These are phyloP conservation scores for Vitis hybrid DNA, from an alignment of 177 flowering plant species.

Conservation along the genomic window DNA sequence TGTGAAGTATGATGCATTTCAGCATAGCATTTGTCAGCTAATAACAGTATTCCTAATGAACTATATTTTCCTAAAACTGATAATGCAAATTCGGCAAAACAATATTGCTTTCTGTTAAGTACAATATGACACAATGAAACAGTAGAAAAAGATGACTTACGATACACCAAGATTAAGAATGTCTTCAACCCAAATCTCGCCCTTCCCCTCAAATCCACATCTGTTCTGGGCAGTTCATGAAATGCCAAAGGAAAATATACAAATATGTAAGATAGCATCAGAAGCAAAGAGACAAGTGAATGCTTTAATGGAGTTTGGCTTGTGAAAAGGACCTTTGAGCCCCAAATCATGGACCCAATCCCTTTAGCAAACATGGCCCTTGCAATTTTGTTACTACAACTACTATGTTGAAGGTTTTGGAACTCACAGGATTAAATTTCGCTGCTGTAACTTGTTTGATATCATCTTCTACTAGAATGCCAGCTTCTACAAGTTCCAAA, in stretches of 20 bases:
- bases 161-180: slow-evolving; percentile 95
- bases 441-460: slow-evolving; percentile 58
- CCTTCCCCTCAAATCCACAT: slow-evolving; percentile 91
- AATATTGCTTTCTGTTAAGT: neutral
- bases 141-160: slow-evolving; percentile 50
- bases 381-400: too few species aligned
- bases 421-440: slow-evolving; percentile 86
- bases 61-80: too few species aligned
- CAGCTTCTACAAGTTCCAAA: slow-evolving; percentile 78
- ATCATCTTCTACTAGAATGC: slow-evolving; percentile 73
- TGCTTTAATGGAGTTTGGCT: too few species aligned
- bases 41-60: too few species aligned
- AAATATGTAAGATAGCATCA: neutral
- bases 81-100: too few species aligned
- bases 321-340: neutral
- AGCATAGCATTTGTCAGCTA: too few species aligned
- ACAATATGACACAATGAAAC: neutral
- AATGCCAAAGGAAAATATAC: neutral
- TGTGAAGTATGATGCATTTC: too few species aligned
- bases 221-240: slow-evolving; percentile 61
- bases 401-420: slow-evolving; percentile 1
- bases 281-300: too few species aligned
- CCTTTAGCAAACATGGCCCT: too few species aligned
- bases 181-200: slow-evolving; percentile 90
- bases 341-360: neutral